These are phyloP conservation scores for Zasmidium cellare DNA, from an alignment of 2,329 filamentous ascomycete genomes.

Conservation along the genomic window DNA sequence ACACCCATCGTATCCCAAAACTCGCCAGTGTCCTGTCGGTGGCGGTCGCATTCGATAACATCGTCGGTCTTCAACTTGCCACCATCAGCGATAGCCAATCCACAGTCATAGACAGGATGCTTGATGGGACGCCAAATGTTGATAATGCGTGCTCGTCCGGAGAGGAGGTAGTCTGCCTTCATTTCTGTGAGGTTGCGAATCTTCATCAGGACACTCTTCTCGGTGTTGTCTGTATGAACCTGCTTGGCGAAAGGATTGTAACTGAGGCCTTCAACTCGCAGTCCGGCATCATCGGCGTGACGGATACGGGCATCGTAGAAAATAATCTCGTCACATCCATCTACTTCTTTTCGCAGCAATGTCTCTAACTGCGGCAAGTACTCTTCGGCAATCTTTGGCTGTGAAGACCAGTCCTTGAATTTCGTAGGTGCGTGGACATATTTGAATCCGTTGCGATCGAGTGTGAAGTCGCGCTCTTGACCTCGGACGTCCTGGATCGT, in stretches of 20 bases:
- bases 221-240: constrained; percentile 33
- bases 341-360: constrained; percentile 24
- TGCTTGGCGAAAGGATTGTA: constrained; percentile 33
- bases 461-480: constrained; percentile 15
- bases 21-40: constrained; percentile 21
- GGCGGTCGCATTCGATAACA: constrained; percentile 16
- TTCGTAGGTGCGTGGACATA: constrained; percentile 13
- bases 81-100: constrained; percentile 30
- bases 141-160: constrained; percentile 13
- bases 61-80: constrained; percentile 22
- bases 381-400: constrained; percentile 11
- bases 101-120: constrained; percentile 18
- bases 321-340: constrained; percentile 29
- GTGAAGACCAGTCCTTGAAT: constrained; percentile 19
- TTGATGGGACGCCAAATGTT: constrained; percentile 21
- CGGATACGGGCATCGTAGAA: constrained; percentile 27
- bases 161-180: constrained; percentile 22
- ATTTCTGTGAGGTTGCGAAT: constrained; percentile 28
- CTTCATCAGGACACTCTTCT: constrained; percentile 27
- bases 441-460: constrained; percentile 29
- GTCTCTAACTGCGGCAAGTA: constrained; percentile 12
- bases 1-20: constrained; percentile 18
- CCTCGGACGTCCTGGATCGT: constrained; percentile 41
- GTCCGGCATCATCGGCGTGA: constrained; percentile 23
- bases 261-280: constrained; percentile 23